Percentiles rank a stretch among this genome's conserved stretches.
These are phyloP conservation scores for Elsinoe arachidis DNA, from an alignment of 2,329 filamentous ascomycete species.

Conservation along the genomic window DNA sequence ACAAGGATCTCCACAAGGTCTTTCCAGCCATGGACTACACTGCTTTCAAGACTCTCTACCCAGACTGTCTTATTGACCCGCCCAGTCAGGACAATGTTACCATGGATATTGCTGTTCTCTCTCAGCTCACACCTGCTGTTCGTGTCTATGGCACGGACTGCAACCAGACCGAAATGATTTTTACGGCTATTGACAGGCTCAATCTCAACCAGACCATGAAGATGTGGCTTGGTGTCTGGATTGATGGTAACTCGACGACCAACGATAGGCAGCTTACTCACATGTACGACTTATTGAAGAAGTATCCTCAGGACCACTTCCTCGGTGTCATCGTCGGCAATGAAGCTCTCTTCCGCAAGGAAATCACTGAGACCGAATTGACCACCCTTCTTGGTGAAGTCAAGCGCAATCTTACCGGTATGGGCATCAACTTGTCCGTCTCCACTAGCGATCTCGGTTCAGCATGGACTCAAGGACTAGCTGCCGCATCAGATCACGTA, in stretches of 20 bases:
- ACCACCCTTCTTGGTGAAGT: constrained; percentile 58
- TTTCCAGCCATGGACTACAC: constrained; percentile 96
- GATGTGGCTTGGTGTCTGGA: constrained; percentile 91
- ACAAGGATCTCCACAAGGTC: constrained; percentile 75
- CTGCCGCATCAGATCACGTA: constrained; percentile 66
- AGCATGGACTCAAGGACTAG: constrained; percentile 68
- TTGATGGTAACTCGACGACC: constrained; percentile 74
- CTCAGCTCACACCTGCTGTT: constrained; percentile 78
- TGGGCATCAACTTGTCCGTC: constrained; percentile 62
- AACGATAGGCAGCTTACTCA: constrained; percentile 72
- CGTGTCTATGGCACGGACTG: constrained; percentile 93
- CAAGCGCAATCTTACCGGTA: constrained; percentile 59
- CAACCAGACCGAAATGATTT: constrained; percentile 91
- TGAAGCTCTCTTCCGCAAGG: constrained; percentile 52
- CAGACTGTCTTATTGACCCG: constrained; percentile 65
- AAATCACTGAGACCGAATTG: constrained; percentile 59
- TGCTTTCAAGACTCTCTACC: constrained; percentile 82
- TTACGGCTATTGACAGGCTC: constrained; percentile 70
- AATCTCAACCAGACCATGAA: constrained; percentile 65
- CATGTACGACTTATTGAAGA: constrained; percentile 75
- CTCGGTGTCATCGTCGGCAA: constrained; percentile 57
- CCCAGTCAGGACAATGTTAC: constrained; percentile 93
- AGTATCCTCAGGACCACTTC: constrained; percentile 46
- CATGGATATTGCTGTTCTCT: constrained; percentile 79
- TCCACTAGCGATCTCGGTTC: constrained; percentile 84